Evolutionary conservation across 139 green algal species (phyloP).

Genomic region (Coelastrella sp.): DNA sequence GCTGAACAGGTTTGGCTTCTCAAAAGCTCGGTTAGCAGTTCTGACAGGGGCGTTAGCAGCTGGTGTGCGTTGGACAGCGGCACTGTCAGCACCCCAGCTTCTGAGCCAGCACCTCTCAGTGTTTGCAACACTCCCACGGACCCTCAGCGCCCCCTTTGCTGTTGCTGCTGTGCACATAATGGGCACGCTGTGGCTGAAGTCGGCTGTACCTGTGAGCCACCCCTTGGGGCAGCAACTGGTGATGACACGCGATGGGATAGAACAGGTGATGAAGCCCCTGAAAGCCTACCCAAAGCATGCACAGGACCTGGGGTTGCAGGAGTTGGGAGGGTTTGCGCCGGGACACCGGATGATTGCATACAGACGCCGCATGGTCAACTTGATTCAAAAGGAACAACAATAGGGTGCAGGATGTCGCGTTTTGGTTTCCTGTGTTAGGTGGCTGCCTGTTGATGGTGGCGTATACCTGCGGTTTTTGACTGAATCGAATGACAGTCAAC

Average conservation of each 20-base stretch:
- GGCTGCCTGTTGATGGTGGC: no score
- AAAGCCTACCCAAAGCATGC: neutral
- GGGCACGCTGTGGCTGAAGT: neutral
- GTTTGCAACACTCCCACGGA: neutral
- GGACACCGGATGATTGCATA: constrained; percentile 52
- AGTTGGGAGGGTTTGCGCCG: constrained; percentile 44
- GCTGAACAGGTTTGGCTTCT: neutral
- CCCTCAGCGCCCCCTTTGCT: neutral
- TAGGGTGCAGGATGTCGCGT: no score
- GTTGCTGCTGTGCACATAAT: constrained; percentile 35
- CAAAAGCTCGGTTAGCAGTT: neutral
- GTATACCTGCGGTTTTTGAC: no score
- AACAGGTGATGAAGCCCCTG: neutral
- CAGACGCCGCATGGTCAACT: constrained; percentile 1
- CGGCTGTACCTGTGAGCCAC: constrained; percentile 20
- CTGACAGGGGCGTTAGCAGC: constrained; percentile 10
- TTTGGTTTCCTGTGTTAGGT: no score
- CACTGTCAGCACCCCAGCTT: constrained; percentile 35
- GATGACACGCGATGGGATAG: constrained; percentile 6
- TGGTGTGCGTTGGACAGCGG: constrained; percentile 24
- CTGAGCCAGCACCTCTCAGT: neutral
- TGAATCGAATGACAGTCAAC: no score
- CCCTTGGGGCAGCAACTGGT: constrained; percentile 44
- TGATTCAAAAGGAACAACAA: neutral
- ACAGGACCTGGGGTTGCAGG: neutral